A percentile compares a stretch with the other conserved stretches of the same genome.
Conservation (phyloP, 2,329 filamentous ascomycete genomes). For the Teratosphaeria epicoccoides region DNA sequence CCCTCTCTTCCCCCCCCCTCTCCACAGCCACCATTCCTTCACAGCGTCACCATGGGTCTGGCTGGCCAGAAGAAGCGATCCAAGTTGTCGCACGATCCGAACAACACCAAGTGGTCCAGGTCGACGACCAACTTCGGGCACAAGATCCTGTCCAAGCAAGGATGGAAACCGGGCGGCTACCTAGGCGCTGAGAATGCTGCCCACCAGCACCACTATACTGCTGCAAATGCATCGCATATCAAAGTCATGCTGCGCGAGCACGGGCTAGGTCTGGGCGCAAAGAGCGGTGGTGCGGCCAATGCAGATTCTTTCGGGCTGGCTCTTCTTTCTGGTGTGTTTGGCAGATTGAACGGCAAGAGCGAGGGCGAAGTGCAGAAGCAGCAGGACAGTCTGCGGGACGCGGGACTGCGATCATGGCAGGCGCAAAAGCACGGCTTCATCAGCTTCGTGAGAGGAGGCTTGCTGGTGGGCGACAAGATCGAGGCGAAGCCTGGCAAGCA, state of each 20-base stretch:
- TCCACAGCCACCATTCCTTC: not conserved
- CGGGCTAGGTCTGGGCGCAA: conserved; percentile 78
- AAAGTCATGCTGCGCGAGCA: conserved; percentile 81
- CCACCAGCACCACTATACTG: conserved; percentile 66
- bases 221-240: conserved; percentile 75
- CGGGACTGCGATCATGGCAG: conserved; percentile 63
- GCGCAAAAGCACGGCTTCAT: conserved; percentile 68
- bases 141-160: conserved; percentile 75
- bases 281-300: conserved; percentile 44
- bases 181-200: conserved; percentile 68
- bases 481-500: conserved; percentile 22
- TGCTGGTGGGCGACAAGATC: conserved; percentile 51
- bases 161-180: conserved; percentile 77
- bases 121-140: conserved; percentile 78
- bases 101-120: conserved; percentile 87
- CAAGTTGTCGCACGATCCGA: conserved; percentile 83
- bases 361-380: conserved; percentile 63
- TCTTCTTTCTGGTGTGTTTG: conserved; percentile 75
- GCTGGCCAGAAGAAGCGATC: conserved; percentile 27
- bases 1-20: no score
- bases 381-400: conserved; percentile 54
- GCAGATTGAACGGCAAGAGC: conserved; percentile 78
- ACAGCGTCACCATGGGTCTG: conserved; percentile 12
- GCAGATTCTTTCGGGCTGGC: not conserved
- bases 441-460: conserved; percentile 78